phyloP scores from a whole-genome alignment of 1,284 basidiomycete genomes.

The Microbotryomycetes sp. region DNA sequence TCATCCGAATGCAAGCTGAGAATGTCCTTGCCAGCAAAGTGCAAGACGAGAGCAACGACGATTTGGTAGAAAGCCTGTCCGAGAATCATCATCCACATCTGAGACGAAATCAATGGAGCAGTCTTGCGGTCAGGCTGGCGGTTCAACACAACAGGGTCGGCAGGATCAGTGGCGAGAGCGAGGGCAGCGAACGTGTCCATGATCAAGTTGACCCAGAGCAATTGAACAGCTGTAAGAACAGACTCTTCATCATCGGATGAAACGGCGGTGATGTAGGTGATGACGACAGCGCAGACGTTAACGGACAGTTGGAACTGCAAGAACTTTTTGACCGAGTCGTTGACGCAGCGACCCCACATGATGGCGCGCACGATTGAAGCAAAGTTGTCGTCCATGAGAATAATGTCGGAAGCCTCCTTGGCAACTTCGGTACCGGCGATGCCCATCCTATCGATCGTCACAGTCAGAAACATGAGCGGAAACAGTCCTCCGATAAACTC shows the following conservation, averaged over 20 bases:
- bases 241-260: constrained; percentile 68
- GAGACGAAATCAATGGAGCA: constrained; percentile 77
- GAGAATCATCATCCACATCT: constrained; percentile 67
- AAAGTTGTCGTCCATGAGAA: constrained; percentile 94
- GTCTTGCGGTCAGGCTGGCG: constrained; percentile 84
- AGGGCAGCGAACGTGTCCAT: constrained; percentile 80
- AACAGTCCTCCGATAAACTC: not conserved
- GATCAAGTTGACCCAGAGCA: constrained; percentile 88
- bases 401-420: constrained; percentile 98
- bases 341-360: constrained; percentile 98
- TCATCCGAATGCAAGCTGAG: constrained; percentile 49
- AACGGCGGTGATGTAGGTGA: constrained; percentile 87
- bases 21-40: constrained; percentile 71
- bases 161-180: constrained; percentile 92
- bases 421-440: constrained; percentile 98
- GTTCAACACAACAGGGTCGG: constrained; percentile 66
- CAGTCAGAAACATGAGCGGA: not conserved
- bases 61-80: constrained; percentile 87
- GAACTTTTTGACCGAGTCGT: constrained; percentile 95
- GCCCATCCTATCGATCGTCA: constrained; percentile 58
- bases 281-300: constrained; percentile 89
- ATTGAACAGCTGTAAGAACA: constrained; percentile 85
- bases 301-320: constrained; percentile 96
- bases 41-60: constrained; percentile 73
- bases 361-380: constrained; percentile 92